A percentile compares a stretch with the other conserved stretches of the same genome.
These are phyloP conservation scores for Auxenochlorella pyrenoidosa DNA, from an alignment of 139 green algal genomes.

Conservation along the genomic window DNA sequence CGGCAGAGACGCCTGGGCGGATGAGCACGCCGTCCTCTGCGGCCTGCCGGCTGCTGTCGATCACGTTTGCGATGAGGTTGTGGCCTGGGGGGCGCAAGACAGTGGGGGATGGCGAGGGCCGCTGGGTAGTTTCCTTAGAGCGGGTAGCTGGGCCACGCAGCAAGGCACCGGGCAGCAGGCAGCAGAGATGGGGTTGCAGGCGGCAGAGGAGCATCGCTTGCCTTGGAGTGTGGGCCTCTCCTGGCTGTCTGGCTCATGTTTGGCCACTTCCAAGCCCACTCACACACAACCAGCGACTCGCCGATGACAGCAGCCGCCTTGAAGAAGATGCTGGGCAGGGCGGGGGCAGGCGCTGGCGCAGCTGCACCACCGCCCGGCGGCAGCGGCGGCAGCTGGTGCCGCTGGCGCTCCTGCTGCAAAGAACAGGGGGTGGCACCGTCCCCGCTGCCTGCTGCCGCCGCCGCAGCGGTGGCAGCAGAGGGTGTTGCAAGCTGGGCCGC, in stretches of 20 bases:
- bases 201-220: not conserved
- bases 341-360: not conserved
- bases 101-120: too few species aligned
- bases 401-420: not conserved
- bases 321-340: conserved; percentile 37
- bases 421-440: not conserved
- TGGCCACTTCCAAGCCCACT: not conserved
- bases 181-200: not conserved
- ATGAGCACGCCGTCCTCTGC: conserved; percentile 63
- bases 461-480: not conserved
- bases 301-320: conserved; percentile 48
- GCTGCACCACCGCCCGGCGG: not conserved
- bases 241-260: too few species aligned
- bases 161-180: not conserved
- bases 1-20: conserved; percentile 64
- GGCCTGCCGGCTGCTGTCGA: conserved; percentile 60
- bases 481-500: too few species aligned
- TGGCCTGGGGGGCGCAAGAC: conserved; percentile 26
- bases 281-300: conserved; percentile 50
- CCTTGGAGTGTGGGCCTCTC: not conserved
- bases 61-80: conserved; percentile 58
- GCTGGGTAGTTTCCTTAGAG: too few species aligned
- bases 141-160: too few species aligned
- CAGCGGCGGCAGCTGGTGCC: not conserved
- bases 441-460: not conserved